Evolutionary conservation across 345 rosid species (phyloP), one percentile per base, ranked within the genome.

Genomic region (Bruguiera parviflora): DNA sequence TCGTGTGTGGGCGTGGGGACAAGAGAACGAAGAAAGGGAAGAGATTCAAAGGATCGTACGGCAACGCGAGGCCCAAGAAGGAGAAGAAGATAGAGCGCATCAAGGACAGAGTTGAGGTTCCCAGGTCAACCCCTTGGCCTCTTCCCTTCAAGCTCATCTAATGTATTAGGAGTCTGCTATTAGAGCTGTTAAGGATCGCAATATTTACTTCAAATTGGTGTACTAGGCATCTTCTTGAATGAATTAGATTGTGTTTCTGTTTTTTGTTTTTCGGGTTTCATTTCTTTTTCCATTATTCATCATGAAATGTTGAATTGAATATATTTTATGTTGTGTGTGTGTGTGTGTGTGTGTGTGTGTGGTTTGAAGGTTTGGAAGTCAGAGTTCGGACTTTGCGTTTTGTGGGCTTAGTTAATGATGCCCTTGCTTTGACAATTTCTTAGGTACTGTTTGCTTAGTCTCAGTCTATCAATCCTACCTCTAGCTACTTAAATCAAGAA

Each of bases 61-160:
- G 98, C 0, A 92, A 87, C 68, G 72, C 92, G 69, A 82, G 97
- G 81, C 94, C 96, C 53, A 90, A 87, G 85, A 95, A 87, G 79
- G 92, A 95, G 76, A 90, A 95, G 91, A 90, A 55, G 96, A 86
- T 89, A 2, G 91, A 92, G 75, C 84, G 99, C 5, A 81, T 92
- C 78, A 92, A 95, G 73, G 99, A 92, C 61, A 95, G 75, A 80
- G 84, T 87, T 18, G 98, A 96, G 78, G 85, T 92, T 33, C 99
- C 98, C 79, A 90, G 94, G 88, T 92, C 98, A 43, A 96, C 97
- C 61, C 98, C 99, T 47, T 96, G 97, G 99, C 99, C 98, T 78
- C 96, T 92, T 33, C 97, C 97, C 74, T 96, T 95, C 88, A 95
- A 90, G 87, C 92, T 95, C 85, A 89, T 92, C 70, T 95, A 78